Evolutionary conservation across 345 rosid genomes (phyloP).

Genomic region (Bretschneidera sinensis): DNA sequence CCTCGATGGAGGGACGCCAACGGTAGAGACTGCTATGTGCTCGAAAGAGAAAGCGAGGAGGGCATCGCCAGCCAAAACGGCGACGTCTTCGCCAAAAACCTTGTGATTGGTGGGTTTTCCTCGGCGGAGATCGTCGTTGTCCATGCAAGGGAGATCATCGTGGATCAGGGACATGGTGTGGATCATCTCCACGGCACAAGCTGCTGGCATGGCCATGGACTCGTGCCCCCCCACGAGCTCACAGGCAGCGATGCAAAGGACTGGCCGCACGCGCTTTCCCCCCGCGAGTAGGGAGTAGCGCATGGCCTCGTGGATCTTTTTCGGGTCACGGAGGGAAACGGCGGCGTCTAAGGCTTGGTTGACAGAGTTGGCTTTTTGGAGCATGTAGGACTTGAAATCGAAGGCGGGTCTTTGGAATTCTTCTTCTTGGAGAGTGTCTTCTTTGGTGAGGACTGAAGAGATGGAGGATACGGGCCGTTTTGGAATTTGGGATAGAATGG

Average conservation of each 20-base stretch:
- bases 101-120: constrained; percentile 92
- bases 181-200: constrained; percentile 91
- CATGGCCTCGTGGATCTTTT: constrained; percentile 88
- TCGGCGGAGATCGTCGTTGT: constrained; percentile 91
- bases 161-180: constrained; percentile 96
- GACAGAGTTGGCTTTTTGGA: constrained; percentile 48
- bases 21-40: constrained; percentile 55
- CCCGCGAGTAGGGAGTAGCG: constrained; percentile 89
- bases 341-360: constrained; percentile 69
- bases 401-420: constrained; percentile 39
- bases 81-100: constrained; percentile 76
- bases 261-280: constrained; percentile 80
- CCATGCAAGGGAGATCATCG: constrained; percentile 95
- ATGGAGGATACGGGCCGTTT: constrained; percentile 30
- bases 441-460: constrained; percentile 48
- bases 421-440: constrained; percentile 33
- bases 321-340: constrained; percentile 57
- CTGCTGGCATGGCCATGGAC: constrained; percentile 68
- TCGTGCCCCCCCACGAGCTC: constrained; percentile 78
- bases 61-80: constrained; percentile 88
- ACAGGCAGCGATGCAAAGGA: constrained; percentile 80
- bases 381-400: constrained; percentile 78
- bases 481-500: constrained; percentile 1
- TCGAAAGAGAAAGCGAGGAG: constrained; percentile 76
- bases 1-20: constrained; percentile 41